Evolutionary conservation across 495 filamentous ascomycete species (phyloP).

Genomic region (Peziza echinospora): DNA sequence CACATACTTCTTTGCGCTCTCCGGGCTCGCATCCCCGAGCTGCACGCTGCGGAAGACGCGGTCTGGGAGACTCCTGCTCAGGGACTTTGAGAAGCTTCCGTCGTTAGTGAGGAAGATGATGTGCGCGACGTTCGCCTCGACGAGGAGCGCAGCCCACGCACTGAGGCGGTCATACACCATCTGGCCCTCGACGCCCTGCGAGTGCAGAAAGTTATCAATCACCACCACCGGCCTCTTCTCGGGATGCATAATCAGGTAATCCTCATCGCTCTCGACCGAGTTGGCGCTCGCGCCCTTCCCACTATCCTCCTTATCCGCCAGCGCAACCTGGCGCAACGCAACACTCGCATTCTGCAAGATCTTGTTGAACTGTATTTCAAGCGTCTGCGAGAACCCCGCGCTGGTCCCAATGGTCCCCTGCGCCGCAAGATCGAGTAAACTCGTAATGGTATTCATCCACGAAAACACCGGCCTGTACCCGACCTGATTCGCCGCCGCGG

Average conservation of each 20-base stretch:
- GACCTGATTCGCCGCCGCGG: slow-evolving; percentile 57
- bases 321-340: slow-evolving; percentile 55
- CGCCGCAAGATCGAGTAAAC: slow-evolving; percentile 72
- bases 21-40: slow-evolving; percentile 64
- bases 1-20: slow-evolving; percentile 73
- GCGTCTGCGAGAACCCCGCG: slow-evolving; percentile 81
- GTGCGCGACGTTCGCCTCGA: slow-evolving; percentile 75
- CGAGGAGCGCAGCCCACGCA: slow-evolving; percentile 78
- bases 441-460: slow-evolving; percentile 88
- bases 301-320: slow-evolving; percentile 42
- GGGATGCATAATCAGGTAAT: slow-evolving; percentile 79
- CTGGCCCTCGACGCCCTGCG: slow-evolving; percentile 44
- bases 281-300: slow-evolving; percentile 52
- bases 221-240: slow-evolving; percentile 69
- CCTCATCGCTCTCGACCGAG: slow-evolving; percentile 66
- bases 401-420: slow-evolving; percentile 89
- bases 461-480: slow-evolving; percentile 88
- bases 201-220: slow-evolving; percentile 85
- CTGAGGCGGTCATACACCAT: slow-evolving; percentile 77
- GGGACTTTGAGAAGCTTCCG: slow-evolving; percentile 65
- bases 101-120: slow-evolving; percentile 95
- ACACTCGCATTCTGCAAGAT: slow-evolving; percentile 71
- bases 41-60: slow-evolving; percentile 71
- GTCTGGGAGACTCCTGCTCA: slow-evolving; percentile 73
- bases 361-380: slow-evolving; percentile 78